Evolutionary conservation across 371 early-diverging fungal species (phyloP).

Genomic region (Rhizopus stolonifer): DNA sequence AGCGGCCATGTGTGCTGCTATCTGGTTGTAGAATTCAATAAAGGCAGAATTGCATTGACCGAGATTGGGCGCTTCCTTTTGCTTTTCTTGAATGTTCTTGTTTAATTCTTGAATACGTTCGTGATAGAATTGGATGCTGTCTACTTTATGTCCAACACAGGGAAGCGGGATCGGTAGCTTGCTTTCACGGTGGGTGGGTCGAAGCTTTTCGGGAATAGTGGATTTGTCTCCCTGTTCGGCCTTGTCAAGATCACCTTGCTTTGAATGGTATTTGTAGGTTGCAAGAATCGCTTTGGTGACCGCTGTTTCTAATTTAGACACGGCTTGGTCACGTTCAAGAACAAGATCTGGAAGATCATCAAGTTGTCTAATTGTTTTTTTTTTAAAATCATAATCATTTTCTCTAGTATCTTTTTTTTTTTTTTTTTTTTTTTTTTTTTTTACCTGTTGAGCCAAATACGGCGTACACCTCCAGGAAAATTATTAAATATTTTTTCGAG

Average conservation of each 20-base stretch:
- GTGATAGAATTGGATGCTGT: conserved; percentile 61
- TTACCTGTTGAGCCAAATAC: conserved; percentile 69
- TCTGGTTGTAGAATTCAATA: conserved; percentile 78
- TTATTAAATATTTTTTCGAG: conserved; percentile 55
- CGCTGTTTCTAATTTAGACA: conserved; percentile 48
- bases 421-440: neutral
- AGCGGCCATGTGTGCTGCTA: conserved; percentile 84
- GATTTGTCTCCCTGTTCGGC: conserved; percentile 10
- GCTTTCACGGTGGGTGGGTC: conserved; percentile 64
- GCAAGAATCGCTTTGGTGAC: conserved; percentile 52
- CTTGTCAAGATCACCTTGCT: conserved; percentile 14
- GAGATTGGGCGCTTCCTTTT: conserved; percentile 18
- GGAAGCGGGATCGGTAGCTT: conserved; percentile 45
- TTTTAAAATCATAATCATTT: too few relatives aligned
- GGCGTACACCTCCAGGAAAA: conserved; percentile 76
- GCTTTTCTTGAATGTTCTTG: conserved; percentile 45
- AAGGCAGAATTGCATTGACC: conserved; percentile 68
- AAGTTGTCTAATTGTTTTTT: conserved; percentile 32
- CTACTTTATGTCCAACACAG: conserved; percentile 66
- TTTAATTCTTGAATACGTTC: conserved; percentile 57
- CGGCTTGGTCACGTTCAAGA: conserved; percentile 56
- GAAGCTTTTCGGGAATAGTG: conserved; percentile 44
- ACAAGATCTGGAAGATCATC: conserved; percentile 54
- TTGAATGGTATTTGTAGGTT: conserved; percentile 43
- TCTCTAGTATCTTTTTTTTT: too few relatives aligned